Percentiles rank a stretch among this genome's conserved stretches.
Conservation (phyloP, 202 grass and related monocot genomes). For the Setaria viridis region DNA sequence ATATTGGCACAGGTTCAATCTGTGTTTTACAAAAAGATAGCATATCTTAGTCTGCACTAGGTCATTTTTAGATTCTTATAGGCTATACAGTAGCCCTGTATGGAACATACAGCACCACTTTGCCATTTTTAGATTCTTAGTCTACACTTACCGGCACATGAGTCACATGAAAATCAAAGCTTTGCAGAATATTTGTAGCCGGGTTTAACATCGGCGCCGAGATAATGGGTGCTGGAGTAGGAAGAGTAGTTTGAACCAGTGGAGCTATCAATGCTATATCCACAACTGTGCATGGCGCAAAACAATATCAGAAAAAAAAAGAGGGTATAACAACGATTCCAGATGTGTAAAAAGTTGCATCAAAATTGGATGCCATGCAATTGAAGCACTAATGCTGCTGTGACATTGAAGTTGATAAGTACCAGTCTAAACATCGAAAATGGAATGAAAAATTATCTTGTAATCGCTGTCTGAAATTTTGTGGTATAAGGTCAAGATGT, state of each 20-base stretch:
- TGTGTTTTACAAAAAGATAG: constrained; percentile 44
- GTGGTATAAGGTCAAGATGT: constrained; percentile 1
- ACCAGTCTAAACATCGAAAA: constrained; percentile 8
- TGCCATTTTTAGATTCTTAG: not conserved
- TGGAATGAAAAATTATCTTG: constrained; percentile 11
- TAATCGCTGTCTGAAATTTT: constrained; percentile 4
- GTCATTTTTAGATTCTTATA: not conserved
- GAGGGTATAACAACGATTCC: not conserved
- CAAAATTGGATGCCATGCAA: not conserved
- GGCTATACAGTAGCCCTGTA: not conserved
- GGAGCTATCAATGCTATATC: constrained; percentile 55
- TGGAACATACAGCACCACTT: not conserved
- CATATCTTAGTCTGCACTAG: constrained; percentile 13
- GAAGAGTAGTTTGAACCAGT: constrained; percentile 54
- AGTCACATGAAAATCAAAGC: constrained; percentile 57
- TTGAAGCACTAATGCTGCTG: constrained; percentile 1
- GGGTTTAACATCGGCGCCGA: constrained; percentile 56
- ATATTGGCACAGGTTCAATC: constrained; percentile 57
- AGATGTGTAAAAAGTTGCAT: not conserved
- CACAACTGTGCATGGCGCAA: constrained; percentile 51
- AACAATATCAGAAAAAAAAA: not conserved
- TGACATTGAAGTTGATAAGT: constrained; percentile 31
- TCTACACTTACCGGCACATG: constrained; percentile 55
- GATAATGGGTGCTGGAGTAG: constrained; percentile 46
- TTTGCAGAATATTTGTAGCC: constrained; percentile 60